Conservation (phyloP, 2,329 filamentous ascomycete species). For the Neofusicoccum parvum region DNA sequence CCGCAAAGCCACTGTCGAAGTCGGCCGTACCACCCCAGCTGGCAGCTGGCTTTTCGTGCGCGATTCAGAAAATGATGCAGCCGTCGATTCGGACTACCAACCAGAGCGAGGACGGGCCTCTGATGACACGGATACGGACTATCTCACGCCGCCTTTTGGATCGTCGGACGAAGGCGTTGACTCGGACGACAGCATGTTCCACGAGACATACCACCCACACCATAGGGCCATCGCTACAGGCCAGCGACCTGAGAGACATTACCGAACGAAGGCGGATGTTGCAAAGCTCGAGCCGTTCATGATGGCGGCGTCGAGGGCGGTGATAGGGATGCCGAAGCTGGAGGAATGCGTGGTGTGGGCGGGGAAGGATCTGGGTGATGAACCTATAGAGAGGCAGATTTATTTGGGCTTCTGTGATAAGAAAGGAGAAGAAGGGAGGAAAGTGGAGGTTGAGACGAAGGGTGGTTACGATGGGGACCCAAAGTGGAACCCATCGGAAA, state of each 20-base stretch:
- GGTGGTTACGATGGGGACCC: no score
- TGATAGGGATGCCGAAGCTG: not conserved
- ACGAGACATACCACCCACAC: not conserved
- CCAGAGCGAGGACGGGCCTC: no score
- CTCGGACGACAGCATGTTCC: not conserved
- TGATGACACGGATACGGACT: no score
- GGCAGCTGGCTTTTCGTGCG: not conserved
- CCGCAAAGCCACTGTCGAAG: not conserved
- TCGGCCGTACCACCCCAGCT: constrained; percentile 3
- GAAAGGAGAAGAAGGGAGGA: no score
- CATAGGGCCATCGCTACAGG: not conserved
- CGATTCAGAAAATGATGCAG: not conserved
- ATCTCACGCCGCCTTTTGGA: not conserved
- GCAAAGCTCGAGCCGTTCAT: not conserved
- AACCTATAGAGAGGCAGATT: no score
- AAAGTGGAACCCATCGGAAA: no score
- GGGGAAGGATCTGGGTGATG: no score
- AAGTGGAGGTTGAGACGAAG: no score
- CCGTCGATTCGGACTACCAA: no score
- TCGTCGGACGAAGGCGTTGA: not conserved
- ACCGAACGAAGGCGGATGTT: not conserved
- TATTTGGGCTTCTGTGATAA: no score
- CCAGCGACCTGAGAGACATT: not conserved
- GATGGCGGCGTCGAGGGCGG: not conserved
- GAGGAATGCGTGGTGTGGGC: not conserved